These are phyloP conservation scores for Baeospora myosura DNA, from an alignment of 1,284 basidiomycete genomes.

Conservation along the genomic window DNA sequence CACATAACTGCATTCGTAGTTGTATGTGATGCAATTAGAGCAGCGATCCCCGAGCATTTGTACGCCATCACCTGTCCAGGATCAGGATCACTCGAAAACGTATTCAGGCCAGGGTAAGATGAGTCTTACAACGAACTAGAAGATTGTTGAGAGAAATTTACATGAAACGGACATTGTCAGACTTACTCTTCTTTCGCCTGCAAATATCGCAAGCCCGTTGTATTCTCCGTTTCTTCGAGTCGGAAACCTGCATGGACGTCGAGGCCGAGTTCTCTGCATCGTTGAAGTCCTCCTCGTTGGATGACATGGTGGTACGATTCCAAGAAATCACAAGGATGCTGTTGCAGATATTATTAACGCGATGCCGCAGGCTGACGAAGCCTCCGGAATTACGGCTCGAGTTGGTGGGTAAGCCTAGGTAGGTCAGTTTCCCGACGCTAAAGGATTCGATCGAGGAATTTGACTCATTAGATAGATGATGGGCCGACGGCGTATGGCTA, in stretches of 20 bases:
- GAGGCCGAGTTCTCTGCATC: conserved; percentile 26
- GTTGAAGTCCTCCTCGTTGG: conserved; percentile 35
- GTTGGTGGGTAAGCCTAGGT: too few relatives aligned
- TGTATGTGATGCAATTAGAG: conserved; percentile 72
- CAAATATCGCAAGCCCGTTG: conserved; percentile 74
- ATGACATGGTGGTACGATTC: conserved; percentile 33
- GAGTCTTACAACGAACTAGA: conserved; percentile 47
- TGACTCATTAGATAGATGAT: too few relatives aligned
- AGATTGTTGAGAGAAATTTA: conserved; percentile 9
- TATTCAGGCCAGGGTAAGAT: not conserved
- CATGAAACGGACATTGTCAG: not conserved
- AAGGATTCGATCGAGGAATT: too few relatives aligned
- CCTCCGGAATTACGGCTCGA: too few relatives aligned
- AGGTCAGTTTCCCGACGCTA: too few relatives aligned
- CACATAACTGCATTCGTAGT: conserved; percentile 71
- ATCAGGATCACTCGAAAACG: not conserved
- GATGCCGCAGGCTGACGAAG: too few relatives aligned
- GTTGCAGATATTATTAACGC: too few relatives aligned
- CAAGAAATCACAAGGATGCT: too few relatives aligned
- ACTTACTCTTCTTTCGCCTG: conserved; percentile 66
- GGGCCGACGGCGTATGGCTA: too few relatives aligned
- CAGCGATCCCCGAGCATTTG: conserved; percentile 65
- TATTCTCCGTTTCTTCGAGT: conserved; percentile 57
- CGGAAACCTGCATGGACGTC: too few relatives aligned
- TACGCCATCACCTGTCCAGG: conserved; percentile 45